phyloP scores from a whole-genome alignment of 352 stramenopile genomes.

The Pythium insidiosum region DNA sequence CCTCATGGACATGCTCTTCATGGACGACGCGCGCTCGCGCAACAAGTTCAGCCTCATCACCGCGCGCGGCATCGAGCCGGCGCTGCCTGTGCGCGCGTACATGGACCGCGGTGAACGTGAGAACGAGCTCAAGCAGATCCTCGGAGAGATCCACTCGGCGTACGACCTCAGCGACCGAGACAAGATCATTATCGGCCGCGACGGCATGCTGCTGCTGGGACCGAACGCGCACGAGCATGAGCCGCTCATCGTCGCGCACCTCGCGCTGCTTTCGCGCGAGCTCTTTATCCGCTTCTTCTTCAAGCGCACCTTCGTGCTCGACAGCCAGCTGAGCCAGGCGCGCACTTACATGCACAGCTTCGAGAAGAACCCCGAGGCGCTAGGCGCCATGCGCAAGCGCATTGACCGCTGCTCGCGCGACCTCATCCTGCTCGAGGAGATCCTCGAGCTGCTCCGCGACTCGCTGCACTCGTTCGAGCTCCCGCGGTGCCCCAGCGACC shows the following conservation, averaged over 20 bases:
- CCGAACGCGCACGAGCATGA: constrained; percentile 86
- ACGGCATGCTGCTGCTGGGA: constrained; percentile 86
- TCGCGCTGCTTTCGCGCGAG: constrained; percentile 90
- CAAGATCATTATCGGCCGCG: constrained; percentile 91
- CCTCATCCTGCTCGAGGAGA: constrained; percentile 94
- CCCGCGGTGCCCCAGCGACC: constrained; percentile 83
- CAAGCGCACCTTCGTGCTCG: constrained; percentile 94
- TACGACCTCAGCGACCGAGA: constrained; percentile 96
- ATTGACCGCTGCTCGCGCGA: constrained; percentile 91
- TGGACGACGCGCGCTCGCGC: constrained; percentile 89
- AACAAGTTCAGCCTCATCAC: constrained; percentile 98
- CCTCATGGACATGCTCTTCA: constrained; percentile 94
- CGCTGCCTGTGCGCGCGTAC: constrained; percentile 93
- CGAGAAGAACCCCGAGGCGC: constrained; percentile 86
- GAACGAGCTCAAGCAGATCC: constrained; percentile 95
- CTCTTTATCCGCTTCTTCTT: constrained; percentile 93
- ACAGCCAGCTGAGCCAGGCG: constrained; percentile 92
- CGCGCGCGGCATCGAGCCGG: constrained; percentile 93
- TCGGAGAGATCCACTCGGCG: constrained; percentile 92
- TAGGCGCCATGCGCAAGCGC: constrained; percentile 84
- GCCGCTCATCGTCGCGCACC: constrained; percentile 84
- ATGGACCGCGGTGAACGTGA: constrained; percentile 95
- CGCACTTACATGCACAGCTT: constrained; percentile 89
- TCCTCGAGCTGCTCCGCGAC: constrained; percentile 92
- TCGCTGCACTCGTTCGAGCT: constrained; percentile 90